Conservation (phyloP, 2,329 filamentous ascomycete species). For the Coniochaeta hoffmannii region DNA sequence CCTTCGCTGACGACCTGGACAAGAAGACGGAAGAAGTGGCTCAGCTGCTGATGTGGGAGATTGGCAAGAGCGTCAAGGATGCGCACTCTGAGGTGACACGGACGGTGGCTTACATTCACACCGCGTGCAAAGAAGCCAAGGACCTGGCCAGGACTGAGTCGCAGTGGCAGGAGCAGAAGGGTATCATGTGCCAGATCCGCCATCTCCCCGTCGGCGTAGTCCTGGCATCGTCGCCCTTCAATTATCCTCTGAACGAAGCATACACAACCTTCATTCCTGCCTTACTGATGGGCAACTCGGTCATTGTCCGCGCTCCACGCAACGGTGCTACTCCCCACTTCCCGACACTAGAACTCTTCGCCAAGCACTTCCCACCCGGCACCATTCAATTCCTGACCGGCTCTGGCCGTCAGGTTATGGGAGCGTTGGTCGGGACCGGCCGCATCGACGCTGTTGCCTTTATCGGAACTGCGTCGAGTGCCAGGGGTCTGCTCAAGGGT, state of each 20-base stretch:
- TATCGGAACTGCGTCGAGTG: neutral
- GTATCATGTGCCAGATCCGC: conserved; percentile 1
- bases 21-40: neutral
- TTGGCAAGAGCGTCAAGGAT: neutral
- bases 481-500: conserved; percentile 1
- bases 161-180: neutral
- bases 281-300: conserved; percentile 1
- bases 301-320: neutral
- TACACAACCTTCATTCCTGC: conserved; percentile 3
- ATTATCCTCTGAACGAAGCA: neutral
- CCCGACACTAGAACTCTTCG: neutral
- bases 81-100: neutral
- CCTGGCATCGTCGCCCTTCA: neutral
- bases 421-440: neutral
- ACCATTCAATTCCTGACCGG: conserved; percentile 2
- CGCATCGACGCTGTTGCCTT: conserved; percentile 1
- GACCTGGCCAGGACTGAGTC: neutral
- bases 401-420: neutral
- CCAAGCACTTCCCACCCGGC: neutral
- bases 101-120: conserved; percentile 2
- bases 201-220: neutral
- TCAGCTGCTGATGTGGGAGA: conserved; percentile 2
- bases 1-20: neutral
- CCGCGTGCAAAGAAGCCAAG: neutral
- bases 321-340: conserved; percentile 1